These are phyloP conservation scores for Neurospora discreta DNA, from an alignment of 495 filamentous ascomycete genomes.

Conservation along the genomic window DNA sequence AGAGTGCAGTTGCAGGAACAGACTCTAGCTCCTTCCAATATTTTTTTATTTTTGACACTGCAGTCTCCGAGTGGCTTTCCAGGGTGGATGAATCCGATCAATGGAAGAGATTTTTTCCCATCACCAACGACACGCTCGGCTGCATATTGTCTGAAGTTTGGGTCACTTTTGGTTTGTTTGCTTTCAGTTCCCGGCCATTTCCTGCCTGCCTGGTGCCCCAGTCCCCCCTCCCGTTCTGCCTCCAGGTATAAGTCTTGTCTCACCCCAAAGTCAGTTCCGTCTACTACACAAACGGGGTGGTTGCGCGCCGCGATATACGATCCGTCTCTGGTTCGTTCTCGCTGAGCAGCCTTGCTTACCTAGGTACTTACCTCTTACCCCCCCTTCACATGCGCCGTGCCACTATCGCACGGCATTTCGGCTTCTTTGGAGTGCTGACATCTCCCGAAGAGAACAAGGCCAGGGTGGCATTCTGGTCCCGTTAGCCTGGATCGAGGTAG, in stretches of 20 bases:
- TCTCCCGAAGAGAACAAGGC: background rate
- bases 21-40: background rate
- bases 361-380: background rate
- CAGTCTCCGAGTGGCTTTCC: background rate
- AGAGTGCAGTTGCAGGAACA: background rate
- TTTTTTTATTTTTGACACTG: background rate
- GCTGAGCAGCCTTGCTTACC: background rate
- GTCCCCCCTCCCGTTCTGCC: background rate
- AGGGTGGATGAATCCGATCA: background rate
- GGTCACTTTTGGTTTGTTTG: background rate
- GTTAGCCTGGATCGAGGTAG: background rate
- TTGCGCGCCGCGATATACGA: background rate
- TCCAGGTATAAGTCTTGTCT: background rate
- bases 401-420: background rate
- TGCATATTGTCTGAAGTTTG: background rate
- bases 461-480: background rate
- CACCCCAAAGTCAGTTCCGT: background rate
- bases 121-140: background rate
- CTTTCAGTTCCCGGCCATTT: too few species aligned
- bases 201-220: background rate
- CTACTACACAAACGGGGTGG: background rate
- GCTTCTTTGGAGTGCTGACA: background rate
- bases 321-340: background rate
- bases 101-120: background rate
- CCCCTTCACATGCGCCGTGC: background rate